Evolutionary conservation across 2,329 filamentous ascomycete genomes (phyloP), one percentile per base, ranked within the genome.

Genomic region (Aureobasidium musti): DNA sequence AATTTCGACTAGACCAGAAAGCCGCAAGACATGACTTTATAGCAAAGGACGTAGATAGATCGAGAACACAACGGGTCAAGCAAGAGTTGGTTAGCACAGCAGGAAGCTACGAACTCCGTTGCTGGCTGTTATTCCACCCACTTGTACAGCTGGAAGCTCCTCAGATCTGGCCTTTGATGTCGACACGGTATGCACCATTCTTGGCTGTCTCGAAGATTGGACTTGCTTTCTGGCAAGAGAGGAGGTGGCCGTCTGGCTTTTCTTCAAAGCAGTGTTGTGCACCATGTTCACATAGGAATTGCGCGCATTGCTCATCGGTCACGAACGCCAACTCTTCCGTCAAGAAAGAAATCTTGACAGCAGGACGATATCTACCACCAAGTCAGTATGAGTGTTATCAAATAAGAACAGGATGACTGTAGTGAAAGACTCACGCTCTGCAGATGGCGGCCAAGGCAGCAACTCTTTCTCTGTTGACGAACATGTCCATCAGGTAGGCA

Each of bases 401-500:
- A 13, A 28, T 8, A 49, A n/a, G 3, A 19, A 26, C 2, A 23
- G 35, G 47, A 28, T 23, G 17, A 0, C 33, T 8, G 14, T 19
- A 28, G 50, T 35, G 33, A 49, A 47, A 28, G 10, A 87, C 94
- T 82, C 82, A 99, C 95, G 91, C 88, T 91, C 86, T 96, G 86
- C 92, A 97, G 72, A 99, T 95, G 77, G 89, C 91, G 77, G 92
- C 89, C 76, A 99, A 82, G 71, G 95, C 95, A 75, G 90, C 89
- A 71, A 99, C 86, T 74, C 95, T 91, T 82, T 99, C 94, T 76
- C 95, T 89, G 74, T 89, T 89, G 77, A 98, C 90, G 82, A 99
- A 98, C 91, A 97, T 97, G 82, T 99, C 95, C 91, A 99, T 96
- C 61, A 99, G 86, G 80, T 98, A 98, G 73, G 91, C 92, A 69